These are phyloP conservation scores for Pleurotus salmoneostramineus DNA, from an alignment of 768 basidiomycete species.

Conservation along the genomic window DNA sequence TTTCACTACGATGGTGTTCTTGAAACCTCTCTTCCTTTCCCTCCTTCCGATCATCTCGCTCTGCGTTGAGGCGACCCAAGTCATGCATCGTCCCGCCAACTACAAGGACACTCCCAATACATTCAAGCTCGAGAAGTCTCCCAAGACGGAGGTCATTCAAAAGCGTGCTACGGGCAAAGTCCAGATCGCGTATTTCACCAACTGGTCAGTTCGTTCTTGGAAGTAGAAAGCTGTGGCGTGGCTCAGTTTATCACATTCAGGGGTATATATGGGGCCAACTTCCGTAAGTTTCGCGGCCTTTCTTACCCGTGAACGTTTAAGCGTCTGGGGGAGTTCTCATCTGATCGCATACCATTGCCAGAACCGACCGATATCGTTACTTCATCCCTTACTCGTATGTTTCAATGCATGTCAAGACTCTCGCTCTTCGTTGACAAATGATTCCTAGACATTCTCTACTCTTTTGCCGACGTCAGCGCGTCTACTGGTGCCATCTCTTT, in stretches of 20 bases:
- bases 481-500: conserved; percentile 58
- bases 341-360: conserved; percentile 16
- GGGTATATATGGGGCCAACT: conserved; percentile 64
- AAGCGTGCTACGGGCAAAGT: conserved; percentile 35
- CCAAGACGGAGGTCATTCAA: conserved; percentile 35
- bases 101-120: conserved; percentile 37
- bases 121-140: conserved; percentile 26
- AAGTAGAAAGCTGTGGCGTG: not conserved
- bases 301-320: not conserved
- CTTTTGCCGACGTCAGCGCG: conserved; percentile 72
- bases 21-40: conserved; percentile 1
- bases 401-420: not conserved
- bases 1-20: conserved; percentile 8
- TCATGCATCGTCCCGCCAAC: conserved; percentile 48
- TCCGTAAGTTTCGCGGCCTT: conserved; percentile 39
- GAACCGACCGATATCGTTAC: conserved; percentile 64
- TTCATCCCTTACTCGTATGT: conserved; percentile 57
- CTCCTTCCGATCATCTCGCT: conserved; percentile 7
- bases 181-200: conserved; percentile 52
- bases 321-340: too few relatives aligned
- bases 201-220: conserved; percentile 32
- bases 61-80: conserved; percentile 37
- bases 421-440: not conserved
- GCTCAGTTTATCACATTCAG: not conserved
- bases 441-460: conserved; percentile 58